Evolutionary conservation across 1,284 basidiomycete species (phyloP).

Genomic region (Cutaneotrichosporon sp.): DNA sequence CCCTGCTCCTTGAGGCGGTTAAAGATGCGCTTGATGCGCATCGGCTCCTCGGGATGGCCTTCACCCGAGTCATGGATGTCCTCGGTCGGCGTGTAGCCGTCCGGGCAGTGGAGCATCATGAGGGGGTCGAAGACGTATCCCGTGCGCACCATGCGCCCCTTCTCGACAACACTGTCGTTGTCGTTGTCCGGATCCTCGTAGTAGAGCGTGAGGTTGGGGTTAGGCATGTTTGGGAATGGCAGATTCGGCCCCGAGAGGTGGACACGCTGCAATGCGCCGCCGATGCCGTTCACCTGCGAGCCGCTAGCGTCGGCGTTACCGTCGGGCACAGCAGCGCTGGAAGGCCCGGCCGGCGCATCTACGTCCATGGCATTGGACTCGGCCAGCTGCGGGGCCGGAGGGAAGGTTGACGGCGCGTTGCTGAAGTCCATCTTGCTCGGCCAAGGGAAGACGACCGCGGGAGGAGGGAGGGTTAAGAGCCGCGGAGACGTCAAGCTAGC

Average conservation of each 20-base stretch:
- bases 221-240: neutral
- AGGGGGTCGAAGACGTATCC: slow-evolving; percentile 85
- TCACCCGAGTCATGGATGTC: slow-evolving; percentile 49
- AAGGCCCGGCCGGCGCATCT: slow-evolving; percentile 14
- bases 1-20: slow-evolving; percentile 63
- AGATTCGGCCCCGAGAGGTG: neutral
- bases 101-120: slow-evolving; percentile 77
- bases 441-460: neutral
- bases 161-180: neutral
- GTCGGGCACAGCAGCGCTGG: neutral
- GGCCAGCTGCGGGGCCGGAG: neutral
- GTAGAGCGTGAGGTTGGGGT: slow-evolving; percentile 10
- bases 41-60: slow-evolving; percentile 82
- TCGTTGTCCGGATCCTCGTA: neutral
- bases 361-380: slow-evolving; percentile 31
- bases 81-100: slow-evolving; percentile 55
- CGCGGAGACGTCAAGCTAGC: neutral
- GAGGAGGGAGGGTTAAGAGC: neutral
- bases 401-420: slow-evolving; percentile 3
- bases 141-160: slow-evolving; percentile 43
- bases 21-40: slow-evolving; percentile 80
- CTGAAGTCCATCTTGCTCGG: neutral
- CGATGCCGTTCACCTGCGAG: slow-evolving; percentile 4
- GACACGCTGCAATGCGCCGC: neutral
- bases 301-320: neutral